Evolutionary conservation across 805 yeast genomes (phyloP), one percentile per base, ranked within the genome.

Genomic region (Kuraishia borneana): DNA sequence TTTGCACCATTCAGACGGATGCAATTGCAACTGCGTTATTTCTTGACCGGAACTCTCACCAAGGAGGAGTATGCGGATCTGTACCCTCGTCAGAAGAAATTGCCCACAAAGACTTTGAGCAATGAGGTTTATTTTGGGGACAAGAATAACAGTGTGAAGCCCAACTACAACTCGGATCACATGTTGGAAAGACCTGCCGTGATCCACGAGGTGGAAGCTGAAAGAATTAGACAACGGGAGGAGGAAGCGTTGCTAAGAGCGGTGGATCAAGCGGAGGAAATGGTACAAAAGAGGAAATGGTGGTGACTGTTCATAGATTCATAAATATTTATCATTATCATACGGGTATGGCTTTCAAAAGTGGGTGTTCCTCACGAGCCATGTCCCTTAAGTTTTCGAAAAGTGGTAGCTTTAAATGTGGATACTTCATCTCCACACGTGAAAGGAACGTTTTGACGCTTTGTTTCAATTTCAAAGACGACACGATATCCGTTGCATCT

Each of bases 141-240:
- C 47, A 59, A 38, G 48, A 64, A 46, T 48, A 48, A 47, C 37
- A 68, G 73, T 5, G 56, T 48, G 10, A 41, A 44, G 6, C 43
- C 49, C 19, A 42, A 44, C n/a, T 50, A 53, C 32, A 50, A 50
- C 19, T 30, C 20, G 18, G 30, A 31, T 16, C 38, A 35, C 21
- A 18, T 35, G 21, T n/a, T 29, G 18, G 32, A 33, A 4, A 35
- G 53, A 20, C 92, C 84, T 4, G 73, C 75, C 35, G 71, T 76
- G 43, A 70, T 74, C 42, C 95, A 83, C 46, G 63, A 75, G 8
- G 68, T 81, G 37, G 83, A 78, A 50, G 94, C 92, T 0, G 83
- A 82, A 51, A 62, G 82, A 39, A 61, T 76, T 18, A 60, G 68
- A 39, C 92, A 82, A 51, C 71, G 74, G 37, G 68, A 73, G 34